A percentile compares a stretch with the other conserved stretches of the same genome.
phyloP scores from a whole-genome alignment of 176 grass and related monocot genomes.

The Cenchrus purpureus region DNA sequence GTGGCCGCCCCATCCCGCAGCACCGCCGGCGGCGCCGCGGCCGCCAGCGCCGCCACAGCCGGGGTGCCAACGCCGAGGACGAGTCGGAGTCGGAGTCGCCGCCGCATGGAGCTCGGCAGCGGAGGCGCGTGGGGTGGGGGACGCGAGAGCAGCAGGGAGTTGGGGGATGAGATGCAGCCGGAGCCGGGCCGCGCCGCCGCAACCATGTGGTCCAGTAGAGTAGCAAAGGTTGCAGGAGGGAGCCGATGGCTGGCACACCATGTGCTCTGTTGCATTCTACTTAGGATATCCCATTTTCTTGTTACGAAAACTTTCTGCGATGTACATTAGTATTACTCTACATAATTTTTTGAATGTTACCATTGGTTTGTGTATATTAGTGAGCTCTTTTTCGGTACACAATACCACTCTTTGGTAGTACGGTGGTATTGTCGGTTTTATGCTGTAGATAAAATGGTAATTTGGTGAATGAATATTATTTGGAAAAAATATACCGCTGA shows the following conservation, averaged over 20 bases:
- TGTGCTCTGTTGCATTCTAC: not conserved
- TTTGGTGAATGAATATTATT: no score
- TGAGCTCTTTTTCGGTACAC: no score
- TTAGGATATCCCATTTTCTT: not conserved
- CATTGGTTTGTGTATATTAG: no score
- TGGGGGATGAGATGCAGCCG: constrained; percentile 16
- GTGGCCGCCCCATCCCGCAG: constrained; percentile 63
- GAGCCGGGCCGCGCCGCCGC: not conserved
- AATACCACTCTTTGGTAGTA: no score
- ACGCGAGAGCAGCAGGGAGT: constrained; percentile 35
- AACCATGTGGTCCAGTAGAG: constrained; percentile 6
- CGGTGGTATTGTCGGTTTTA: no score
- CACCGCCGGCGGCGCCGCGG: constrained; percentile 31
- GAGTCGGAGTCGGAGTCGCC: constrained; percentile 8
- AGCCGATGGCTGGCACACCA: no score
- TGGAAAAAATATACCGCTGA: no score
- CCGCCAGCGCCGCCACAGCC: constrained; percentile 40
- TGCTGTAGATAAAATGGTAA: no score
- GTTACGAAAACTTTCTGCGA: not conserved
- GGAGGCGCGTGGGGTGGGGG: not conserved
- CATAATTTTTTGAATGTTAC: not conserved
- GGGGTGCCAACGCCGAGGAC: constrained; percentile 30
- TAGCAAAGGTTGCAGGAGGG: no score
- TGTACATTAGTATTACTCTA: not conserved
- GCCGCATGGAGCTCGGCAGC: constrained; percentile 4